Evolutionary conservation across 257 asterid species (phyloP), one percentile per base, ranked within the genome.

Genomic region (Rehmannia glutinosa): DNA sequence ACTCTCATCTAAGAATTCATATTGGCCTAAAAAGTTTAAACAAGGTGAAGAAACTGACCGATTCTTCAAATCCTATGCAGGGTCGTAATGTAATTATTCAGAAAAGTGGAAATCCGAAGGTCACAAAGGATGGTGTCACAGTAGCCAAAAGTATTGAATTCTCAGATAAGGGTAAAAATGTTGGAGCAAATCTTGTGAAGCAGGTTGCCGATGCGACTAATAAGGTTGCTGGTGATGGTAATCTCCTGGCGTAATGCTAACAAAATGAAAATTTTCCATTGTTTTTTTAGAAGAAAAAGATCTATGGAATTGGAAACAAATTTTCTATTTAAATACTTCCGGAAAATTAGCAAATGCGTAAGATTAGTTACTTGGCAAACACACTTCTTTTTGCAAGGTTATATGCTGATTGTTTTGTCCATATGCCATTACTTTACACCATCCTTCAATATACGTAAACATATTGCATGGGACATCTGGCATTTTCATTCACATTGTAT

Each of bases 221-320:
- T 77, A 78, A 78, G 55, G 88, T 75, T 66, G 98, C 96, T 52
- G 98, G 98, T 24, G 98, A 91, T 81, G 98, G 98, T 91, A 87
- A 83, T 71, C 45, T 47, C 75, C 71, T 39, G 46, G 43, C 70
- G 77, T 62, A 71, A 32, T 72, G 52, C 61, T 38, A 19, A 64
- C 16, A 32, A 16, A 72, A 69, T 36, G 27, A 53, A 9, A 15
- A 8, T 20, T 61, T 27, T 61, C 67, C 10, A 13, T n/a, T 47
- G 17, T 8, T 45, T 49, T 62, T 28, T 35, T n/a, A n/a, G n/a
- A n/a, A n/a, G n/a, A 33, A 43, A 39, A 24, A 55, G 24, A 11
- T 70, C 10, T 23, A 49, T 42, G 30, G 36, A 24, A 27, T 35
- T 39, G 30, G 54, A 65, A 19, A 11, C 33, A 33, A 23, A 20